phyloP scores from a whole-genome alignment of 1,139 yeast species.

The Yamadazyma membranifaciens region DNA sequence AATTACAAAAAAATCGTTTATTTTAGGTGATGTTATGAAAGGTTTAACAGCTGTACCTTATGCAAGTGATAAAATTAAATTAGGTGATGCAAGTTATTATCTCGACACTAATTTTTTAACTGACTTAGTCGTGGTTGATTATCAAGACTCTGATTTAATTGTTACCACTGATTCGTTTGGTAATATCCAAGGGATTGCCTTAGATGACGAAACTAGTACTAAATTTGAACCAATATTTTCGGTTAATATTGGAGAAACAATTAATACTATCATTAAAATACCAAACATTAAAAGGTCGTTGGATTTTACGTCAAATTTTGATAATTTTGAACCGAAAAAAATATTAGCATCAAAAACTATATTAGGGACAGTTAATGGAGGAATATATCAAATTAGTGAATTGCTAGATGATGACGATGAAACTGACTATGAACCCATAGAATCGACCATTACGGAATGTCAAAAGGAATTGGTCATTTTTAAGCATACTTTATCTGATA shows the following conservation, averaged over 20 bases:
- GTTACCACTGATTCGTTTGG: slow-evolving; percentile 34
- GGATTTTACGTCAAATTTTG: slow-evolving; percentile 13
- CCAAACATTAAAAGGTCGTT: slow-evolving; percentile 1
- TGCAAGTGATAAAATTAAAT: background rate
- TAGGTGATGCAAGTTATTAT: slow-evolving; percentile 8
- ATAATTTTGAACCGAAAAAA: slow-evolving; percentile 5
- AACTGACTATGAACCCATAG: slow-evolving; percentile 8
- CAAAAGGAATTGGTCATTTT: slow-evolving; percentile 16
- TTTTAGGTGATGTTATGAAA: slow-evolving; percentile 22
- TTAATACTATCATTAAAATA: slow-evolving; percentile 23
- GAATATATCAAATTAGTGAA: slow-evolving; percentile 23
- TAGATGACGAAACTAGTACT: background rate
- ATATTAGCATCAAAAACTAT: slow-evolving; percentile 16
- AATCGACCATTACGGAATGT: slow-evolving; percentile 14
- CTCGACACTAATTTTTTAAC: slow-evolving; percentile 13
- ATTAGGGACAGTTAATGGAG: slow-evolving; percentile 40
- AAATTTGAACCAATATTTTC: slow-evolving; percentile 13
- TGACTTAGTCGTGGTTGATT: slow-evolving; percentile 6
- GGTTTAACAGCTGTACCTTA: slow-evolving; percentile 15
- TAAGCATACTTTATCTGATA: slow-evolving; percentile 13
- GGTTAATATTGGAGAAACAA: slow-evolving; percentile 32
- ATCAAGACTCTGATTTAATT: slow-evolving; percentile 3
- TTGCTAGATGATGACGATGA: slow-evolving; percentile 22
- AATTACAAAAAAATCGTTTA: slow-evolving; percentile 8
- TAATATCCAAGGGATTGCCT: slow-evolving; percentile 20